These are phyloP conservation scores for Linderina pennispora DNA, from an alignment of 192 early-diverging fungal species.

Conservation along the genomic window DNA sequence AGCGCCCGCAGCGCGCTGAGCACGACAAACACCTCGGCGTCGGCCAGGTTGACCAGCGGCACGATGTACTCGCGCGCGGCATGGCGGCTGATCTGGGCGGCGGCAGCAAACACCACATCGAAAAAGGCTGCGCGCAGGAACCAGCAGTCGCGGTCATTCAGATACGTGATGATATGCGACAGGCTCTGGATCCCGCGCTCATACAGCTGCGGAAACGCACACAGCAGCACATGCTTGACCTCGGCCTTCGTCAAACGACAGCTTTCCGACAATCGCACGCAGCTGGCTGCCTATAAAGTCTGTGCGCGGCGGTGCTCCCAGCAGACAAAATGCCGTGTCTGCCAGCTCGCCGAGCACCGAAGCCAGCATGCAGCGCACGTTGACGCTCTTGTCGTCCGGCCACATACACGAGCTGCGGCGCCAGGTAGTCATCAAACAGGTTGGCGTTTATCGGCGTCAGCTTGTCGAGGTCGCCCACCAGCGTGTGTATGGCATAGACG, in stretches of 20 bases:
- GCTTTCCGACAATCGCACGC: conserved; percentile 64
- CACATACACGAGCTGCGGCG: conserved; percentile 68
- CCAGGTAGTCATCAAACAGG: conserved; percentile 87
- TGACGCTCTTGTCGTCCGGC: conserved; percentile 62
- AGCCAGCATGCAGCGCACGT: conserved; percentile 80
- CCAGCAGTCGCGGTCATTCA: conserved; percentile 93
- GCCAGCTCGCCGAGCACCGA: conserved; percentile 73
- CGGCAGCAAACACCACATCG: conserved; percentile 87
- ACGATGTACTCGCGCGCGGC: conserved; percentile 91
- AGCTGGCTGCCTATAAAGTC: conserved; percentile 56
- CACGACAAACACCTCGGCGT: conserved; percentile 88
- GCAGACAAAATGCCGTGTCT: conserved; percentile 66
- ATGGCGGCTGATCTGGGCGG: conserved; percentile 77
- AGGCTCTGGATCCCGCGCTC: conserved; percentile 47
- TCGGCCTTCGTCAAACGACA: conserved; percentile 76
- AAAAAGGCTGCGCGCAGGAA: conserved; percentile 90
- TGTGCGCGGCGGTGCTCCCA: conserved; percentile 33
- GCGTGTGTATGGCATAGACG: conserved; percentile 17
- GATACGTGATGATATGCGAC: conserved; percentile 92
- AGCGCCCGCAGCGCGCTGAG: conserved; percentile 83
- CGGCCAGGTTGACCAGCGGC: conserved; percentile 86
- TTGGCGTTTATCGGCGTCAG: conserved; percentile 76
- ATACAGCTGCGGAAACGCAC: conserved; percentile 41
- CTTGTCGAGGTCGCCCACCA: conserved; percentile 63
- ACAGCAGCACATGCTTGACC: conserved; percentile 81